These are phyloP conservation scores for Lepidium didymum DNA, from an alignment of 345 rosid genomes.

Conservation along the genomic window DNA sequence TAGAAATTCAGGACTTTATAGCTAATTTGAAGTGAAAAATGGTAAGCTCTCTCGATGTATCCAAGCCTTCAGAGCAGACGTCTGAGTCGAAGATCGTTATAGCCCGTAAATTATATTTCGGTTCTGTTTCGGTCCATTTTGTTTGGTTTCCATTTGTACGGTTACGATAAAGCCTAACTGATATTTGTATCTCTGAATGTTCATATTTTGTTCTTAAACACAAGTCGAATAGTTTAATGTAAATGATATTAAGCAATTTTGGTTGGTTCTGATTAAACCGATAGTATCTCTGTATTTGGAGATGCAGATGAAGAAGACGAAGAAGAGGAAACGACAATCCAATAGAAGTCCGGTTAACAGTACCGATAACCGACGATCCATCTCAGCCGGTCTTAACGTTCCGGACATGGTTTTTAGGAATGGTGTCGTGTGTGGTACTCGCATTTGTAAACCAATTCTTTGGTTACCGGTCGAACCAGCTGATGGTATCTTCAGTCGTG, in stretches of 20 bases:
- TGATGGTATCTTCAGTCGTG: slow-evolving; percentile 29
- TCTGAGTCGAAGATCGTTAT: slow-evolving; percentile 16
- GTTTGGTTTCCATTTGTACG: neutral
- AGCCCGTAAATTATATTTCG: slow-evolving; percentile 3
- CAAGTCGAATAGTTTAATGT: neutral
- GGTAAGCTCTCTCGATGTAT: slow-evolving; percentile 1
- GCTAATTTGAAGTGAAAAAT: slow-evolving; percentile 10
- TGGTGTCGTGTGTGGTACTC: slow-evolving; percentile 34
- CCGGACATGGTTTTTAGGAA: slow-evolving; percentile 49
- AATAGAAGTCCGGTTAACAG: slow-evolving; percentile 54
- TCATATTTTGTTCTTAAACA: neutral
- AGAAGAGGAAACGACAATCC: slow-evolving; percentile 46
- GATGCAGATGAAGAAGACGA: slow-evolving; percentile 9
- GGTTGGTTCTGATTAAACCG: neutral
- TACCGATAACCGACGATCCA: slow-evolving; percentile 46
- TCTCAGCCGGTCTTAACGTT: slow-evolving; percentile 37
- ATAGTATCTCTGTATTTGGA: neutral
- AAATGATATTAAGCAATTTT: neutral
- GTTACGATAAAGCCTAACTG: neutral
- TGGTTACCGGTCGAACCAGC: slow-evolving; percentile 34
- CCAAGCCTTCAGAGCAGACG: slow-evolving; percentile 3
- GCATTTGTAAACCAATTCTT: slow-evolving; percentile 51
- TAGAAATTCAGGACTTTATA: neutral
- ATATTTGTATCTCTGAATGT: neutral
- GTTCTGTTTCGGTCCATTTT: neutral